Percentiles rank a stretch among this genome's conserved stretches.
Evolutionary conservation across 441 rosid species (phyloP).

Genomic region (Mallotus repandus): DNA sequence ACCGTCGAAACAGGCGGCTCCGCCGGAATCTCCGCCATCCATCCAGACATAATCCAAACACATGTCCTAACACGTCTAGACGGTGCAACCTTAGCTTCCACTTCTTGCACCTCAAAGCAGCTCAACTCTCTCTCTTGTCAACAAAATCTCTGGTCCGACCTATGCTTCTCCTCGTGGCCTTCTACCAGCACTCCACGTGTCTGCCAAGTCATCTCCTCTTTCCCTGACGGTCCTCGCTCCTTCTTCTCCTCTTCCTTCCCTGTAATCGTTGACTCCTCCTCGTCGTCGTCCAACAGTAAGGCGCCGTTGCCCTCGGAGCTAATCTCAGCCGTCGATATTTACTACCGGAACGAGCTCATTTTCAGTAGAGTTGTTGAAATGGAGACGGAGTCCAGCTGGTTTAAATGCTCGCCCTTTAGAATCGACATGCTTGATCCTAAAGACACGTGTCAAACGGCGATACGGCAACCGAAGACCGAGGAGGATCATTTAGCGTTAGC

Average conservation of each 20-base stretch:
- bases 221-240: constrained; percentile 53
- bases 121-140: constrained; percentile 46
- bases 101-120: constrained; percentile 51
- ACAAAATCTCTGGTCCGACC: constrained; percentile 48
- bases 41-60: constrained; percentile 48
- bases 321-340: constrained; percentile 70
- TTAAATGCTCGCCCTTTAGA: constrained; percentile 63
- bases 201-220: constrained; percentile 34
- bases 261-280: not conserved
- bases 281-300: not conserved
- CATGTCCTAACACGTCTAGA: constrained; percentile 68
- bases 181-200: constrained; percentile 45
- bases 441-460: constrained; percentile 53
- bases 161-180: constrained; percentile 71
- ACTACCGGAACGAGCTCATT: constrained; percentile 42
- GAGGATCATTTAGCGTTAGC: constrained; percentile 41
- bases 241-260: constrained; percentile 67
- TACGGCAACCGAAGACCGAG: constrained; percentile 35
- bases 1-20: constrained; percentile 7
- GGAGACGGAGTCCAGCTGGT: constrained; percentile 65
- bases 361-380: constrained; percentile 53
- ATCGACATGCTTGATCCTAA: constrained; percentile 63
- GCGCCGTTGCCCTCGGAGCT: constrained; percentile 34
- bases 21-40: constrained; percentile 37
- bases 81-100: constrained; percentile 63